Evolutionary conservation across 345 rosid genomes (phyloP), one percentile per base, ranked within the genome.

Genomic region (Arabis alpina): DNA sequence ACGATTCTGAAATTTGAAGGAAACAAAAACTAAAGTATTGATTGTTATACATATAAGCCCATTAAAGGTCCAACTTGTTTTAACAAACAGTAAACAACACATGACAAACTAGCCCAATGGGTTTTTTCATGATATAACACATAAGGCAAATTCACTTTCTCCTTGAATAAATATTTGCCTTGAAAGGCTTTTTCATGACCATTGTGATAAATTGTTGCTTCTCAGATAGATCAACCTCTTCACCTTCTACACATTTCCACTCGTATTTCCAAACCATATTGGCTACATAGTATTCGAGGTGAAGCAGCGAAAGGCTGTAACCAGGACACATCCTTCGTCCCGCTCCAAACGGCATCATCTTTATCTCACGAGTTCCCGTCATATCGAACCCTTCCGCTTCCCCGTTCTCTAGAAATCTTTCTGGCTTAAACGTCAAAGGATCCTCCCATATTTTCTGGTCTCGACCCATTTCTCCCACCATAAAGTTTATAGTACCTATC

Each of bases 311-410:
- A 47, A 77, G 76, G 5, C 52, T 25, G n/a, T 65, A 72, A 52
- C 80, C 80, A 0, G 80, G 80, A 72, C 80, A 77, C 71, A 77
- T 77, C 25, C 80, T 24, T 19, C 80, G 72, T 53, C 80, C 80
- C 5, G 59, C 77, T 8, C 80, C 80, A 47, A 77, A 77, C 19
- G 80, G 80, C 73, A 71, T 66, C 80, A 77, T 77, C 59, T 77
- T 77, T 58, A 77, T 77, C 70, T 77, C 80, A 0, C 80, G 68
- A 66, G 77, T 77, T 39, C 80, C 80, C 1, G 80, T 77, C 64
- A 77, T 72, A 47, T 77, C 80, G 2, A 70, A 64, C 10, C 53
- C 73, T n/a, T 47, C 2, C 8, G 66, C 76, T 77, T 71, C 76
- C 4, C 73, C 80, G 3, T 77, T 66, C 56, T 71, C 77, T 12